Evolutionary conservation across 306 rosid genomes (phyloP).

Genomic region (Trifolium pratense): DNA sequence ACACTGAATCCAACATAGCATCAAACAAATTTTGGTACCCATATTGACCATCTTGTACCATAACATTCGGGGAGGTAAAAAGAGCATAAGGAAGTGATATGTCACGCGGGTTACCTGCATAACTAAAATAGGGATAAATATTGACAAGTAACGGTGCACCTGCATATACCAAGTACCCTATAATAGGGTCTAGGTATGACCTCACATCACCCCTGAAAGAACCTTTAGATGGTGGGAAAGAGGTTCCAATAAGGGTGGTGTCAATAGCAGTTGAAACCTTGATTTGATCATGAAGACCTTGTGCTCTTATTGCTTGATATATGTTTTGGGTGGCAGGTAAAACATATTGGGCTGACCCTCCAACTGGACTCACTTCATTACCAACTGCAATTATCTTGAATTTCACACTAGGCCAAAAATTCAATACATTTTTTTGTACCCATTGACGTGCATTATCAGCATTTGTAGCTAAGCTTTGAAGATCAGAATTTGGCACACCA

Average conservation of each 20-base stretch:
- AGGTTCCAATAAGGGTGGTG: slow-evolving; percentile 60
- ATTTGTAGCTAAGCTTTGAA: slow-evolving; percentile 55
- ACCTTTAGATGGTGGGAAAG: slow-evolving; percentile 66
- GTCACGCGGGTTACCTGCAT: slow-evolving; percentile 47
- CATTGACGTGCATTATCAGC: slow-evolving; percentile 45
- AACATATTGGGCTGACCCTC: slow-evolving; percentile 54
- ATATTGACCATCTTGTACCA: slow-evolving; percentile 48
- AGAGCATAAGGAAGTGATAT: slow-evolving; percentile 64
- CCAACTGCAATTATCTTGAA: slow-evolving; percentile 65
- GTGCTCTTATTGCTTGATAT: slow-evolving; percentile 52
- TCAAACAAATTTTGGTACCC: slow-evolving; percentile 68
- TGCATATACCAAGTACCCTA: slow-evolving; percentile 58
- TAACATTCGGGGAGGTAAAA: slow-evolving; percentile 58
- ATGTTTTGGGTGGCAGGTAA: slow-evolving; percentile 56
- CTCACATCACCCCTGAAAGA: slow-evolving; percentile 64
- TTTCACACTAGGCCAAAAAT: slow-evolving; percentile 54
- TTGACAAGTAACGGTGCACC: slow-evolving; percentile 65
- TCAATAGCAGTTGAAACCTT: slow-evolving; percentile 71
- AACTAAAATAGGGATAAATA: slow-evolving; percentile 65
- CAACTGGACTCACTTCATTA: slow-evolving; percentile 69
- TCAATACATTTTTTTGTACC: slow-evolving; percentile 56
- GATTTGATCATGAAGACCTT: slow-evolving; percentile 54
- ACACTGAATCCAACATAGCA: slow-evolving; percentile 61
- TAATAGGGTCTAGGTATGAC: slow-evolving; percentile 59
- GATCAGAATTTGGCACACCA: slow-evolving; percentile 62